phyloP scores from a whole-genome alignment of 192 early-diverging fungal species.

The Backusella australiensis region DNA sequence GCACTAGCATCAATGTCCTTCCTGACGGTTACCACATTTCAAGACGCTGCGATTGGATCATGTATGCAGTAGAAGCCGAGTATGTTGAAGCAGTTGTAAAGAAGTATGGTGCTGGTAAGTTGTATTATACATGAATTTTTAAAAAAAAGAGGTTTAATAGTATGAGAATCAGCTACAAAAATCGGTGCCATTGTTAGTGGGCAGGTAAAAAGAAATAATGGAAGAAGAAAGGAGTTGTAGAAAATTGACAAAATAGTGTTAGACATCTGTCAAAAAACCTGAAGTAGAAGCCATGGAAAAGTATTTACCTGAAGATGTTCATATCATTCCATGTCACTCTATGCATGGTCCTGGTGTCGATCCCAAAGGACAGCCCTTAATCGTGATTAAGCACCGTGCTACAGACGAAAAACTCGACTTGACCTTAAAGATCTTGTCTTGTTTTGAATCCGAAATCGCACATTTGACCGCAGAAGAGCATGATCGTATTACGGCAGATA shows the following conservation, averaged over 20 bases:
- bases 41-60: conserved; percentile 81
- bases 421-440: conserved; percentile 62
- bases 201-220: conserved; percentile 47
- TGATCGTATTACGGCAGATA: conserved; percentile 95
- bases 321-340: conserved; percentile 93
- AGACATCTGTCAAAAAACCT: conserved; percentile 94
- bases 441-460: conserved; percentile 82
- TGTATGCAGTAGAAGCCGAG: conserved; percentile 95
- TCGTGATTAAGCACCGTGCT: conserved; percentile 79
- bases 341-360: conserved; percentile 93
- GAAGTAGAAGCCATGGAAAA: conserved; percentile 90
- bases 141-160: neutral
- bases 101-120: conserved; percentile 79
- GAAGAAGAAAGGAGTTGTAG: neutral
- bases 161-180: conserved; percentile 64
- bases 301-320: conserved; percentile 85
- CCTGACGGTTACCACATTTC: conserved; percentile 84
- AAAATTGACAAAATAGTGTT: neutral
- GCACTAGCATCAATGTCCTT: conserved; percentile 56
- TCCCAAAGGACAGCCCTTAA: conserved; percentile 79
- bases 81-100: conserved; percentile 77
- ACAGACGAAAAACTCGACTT: conserved; percentile 55
- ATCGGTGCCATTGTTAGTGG: conserved; percentile 86
- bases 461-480: conserved; percentile 82
- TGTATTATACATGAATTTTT: neutral